phyloP scores from a whole-genome alignment of 768 basidiomycete genomes.

The Pholiota conissans region DNA sequence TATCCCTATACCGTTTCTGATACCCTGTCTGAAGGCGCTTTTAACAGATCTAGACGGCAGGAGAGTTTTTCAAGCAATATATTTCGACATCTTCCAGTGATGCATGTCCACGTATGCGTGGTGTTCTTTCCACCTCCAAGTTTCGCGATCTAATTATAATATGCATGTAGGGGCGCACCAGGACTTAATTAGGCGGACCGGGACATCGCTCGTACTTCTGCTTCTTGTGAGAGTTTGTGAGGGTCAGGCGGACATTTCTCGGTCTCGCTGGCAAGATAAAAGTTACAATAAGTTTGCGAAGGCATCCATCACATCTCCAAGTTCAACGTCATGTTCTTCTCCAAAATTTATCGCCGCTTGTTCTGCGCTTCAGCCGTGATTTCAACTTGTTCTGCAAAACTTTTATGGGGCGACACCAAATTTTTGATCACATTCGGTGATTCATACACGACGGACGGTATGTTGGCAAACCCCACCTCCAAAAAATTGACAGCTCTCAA shows the following conservation, averaged over 20 bases:
- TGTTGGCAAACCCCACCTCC: not conserved
- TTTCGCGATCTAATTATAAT: constrained; percentile 8
- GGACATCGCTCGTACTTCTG: not conserved
- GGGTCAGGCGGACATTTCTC: constrained; percentile 12
- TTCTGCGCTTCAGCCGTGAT: constrained; percentile 6
- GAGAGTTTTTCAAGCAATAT: too few species aligned
- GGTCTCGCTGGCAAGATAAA: constrained; percentile 2
- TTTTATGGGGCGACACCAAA: constrained; percentile 54
- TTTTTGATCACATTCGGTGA: constrained; percentile 65
- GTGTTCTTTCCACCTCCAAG: not conserved
- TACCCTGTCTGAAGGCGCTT: too few species aligned
- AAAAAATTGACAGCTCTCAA: not conserved
- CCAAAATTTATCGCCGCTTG: not conserved
- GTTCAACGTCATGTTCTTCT: not conserved
- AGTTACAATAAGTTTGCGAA: not conserved
- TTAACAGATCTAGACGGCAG: too few species aligned
- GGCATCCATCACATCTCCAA: not conserved
- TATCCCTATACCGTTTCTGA: too few species aligned
- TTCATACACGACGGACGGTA: constrained; percentile 55
- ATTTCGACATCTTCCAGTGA: too few species aligned
- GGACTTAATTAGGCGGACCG: constrained; percentile 11
- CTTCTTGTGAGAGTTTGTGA: constrained; percentile 4
- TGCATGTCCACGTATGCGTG: not conserved
- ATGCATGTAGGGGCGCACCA: not conserved
- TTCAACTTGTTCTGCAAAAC: constrained; percentile 22